These are phyloP conservation scores for Cryptococcus sp. DNA, from an alignment of 1,284 basidiomycete genomes.

Conservation along the genomic window DNA sequence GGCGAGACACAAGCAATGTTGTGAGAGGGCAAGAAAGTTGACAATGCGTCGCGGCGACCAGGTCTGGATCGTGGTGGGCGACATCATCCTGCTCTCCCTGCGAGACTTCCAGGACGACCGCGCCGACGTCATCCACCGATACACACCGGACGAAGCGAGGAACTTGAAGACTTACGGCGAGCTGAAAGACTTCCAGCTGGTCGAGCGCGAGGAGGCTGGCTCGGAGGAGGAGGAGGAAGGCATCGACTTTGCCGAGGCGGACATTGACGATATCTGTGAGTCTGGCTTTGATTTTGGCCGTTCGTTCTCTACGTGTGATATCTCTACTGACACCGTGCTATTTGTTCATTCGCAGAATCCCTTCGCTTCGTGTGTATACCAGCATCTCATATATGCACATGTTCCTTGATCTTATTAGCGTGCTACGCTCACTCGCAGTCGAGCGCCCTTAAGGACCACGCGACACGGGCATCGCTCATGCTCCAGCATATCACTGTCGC, in stretches of 20 bases:
- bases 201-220: slow-evolving; percentile 85
- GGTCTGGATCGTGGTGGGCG: slow-evolving; percentile 99
- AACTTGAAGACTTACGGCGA: slow-evolving; percentile 95
- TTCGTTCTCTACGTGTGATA: too few species aligned
- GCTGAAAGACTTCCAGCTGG: slow-evolving; percentile 97
- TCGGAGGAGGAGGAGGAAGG: slow-evolving; percentile 66
- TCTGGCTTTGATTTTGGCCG: not conserved
- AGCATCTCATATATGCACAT: too few species aligned
- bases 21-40: too few species aligned
- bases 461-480: too few species aligned
- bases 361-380: too few species aligned
- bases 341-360: too few species aligned
- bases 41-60: slow-evolving; percentile 43
- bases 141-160: slow-evolving; percentile 82
- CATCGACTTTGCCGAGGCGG: slow-evolving; percentile 79
- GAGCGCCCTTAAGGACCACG: too few species aligned
- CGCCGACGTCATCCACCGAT: slow-evolving; percentile 99
- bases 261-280: slow-evolving; percentile 58
- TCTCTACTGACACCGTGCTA: too few species aligned
- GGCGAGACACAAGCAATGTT: too few species aligned
- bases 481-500: too few species aligned
- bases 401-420: too few species aligned
- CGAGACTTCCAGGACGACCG: slow-evolving; percentile 99
- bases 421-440: too few species aligned
- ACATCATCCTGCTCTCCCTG: slow-evolving; percentile 93